phyloP scores from a whole-genome alignment of 306 rosid genomes.

The Erythrophleum fordii region DNA sequence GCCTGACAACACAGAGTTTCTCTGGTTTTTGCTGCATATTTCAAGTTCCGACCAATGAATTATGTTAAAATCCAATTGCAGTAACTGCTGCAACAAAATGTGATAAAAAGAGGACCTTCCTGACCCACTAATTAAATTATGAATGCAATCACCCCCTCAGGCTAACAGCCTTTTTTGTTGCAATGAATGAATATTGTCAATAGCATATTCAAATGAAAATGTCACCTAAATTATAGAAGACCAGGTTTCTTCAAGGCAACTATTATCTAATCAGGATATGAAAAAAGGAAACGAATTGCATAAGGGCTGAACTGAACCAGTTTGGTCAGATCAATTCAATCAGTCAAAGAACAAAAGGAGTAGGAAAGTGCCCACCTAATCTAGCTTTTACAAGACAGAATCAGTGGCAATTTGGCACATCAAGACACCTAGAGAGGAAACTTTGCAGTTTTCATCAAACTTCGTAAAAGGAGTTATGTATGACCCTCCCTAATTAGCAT shows the following conservation, averaged over 20 bases:
- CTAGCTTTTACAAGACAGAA: neutral
- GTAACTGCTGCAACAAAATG: neutral
- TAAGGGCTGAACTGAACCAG: neutral
- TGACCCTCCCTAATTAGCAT: neutral
- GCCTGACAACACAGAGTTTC: conserved; percentile 54
- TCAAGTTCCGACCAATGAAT: conserved; percentile 1
- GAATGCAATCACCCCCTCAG: neutral
- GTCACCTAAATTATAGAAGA: neutral
- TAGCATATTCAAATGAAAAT: conserved; percentile 8
- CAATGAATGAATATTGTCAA: neutral
- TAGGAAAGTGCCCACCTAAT: neutral
- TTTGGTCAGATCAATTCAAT: neutral
- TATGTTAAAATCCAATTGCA: conserved; percentile 28
- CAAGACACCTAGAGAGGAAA: neutral
- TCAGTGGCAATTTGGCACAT: neutral
- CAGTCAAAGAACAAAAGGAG: neutral
- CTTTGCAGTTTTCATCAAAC: neutral
- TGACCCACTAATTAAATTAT: neutral
- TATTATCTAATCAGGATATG: neutral
- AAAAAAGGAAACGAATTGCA: neutral
- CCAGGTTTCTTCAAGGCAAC: neutral
- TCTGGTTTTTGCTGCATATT: conserved; percentile 68
- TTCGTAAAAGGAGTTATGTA: neutral
- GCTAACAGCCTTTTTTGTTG: neutral
- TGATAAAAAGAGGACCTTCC: neutral